Evolutionary conservation across 2,329 filamentous ascomycete genomes (phyloP).

Genomic region (Didymella exigua): DNA sequence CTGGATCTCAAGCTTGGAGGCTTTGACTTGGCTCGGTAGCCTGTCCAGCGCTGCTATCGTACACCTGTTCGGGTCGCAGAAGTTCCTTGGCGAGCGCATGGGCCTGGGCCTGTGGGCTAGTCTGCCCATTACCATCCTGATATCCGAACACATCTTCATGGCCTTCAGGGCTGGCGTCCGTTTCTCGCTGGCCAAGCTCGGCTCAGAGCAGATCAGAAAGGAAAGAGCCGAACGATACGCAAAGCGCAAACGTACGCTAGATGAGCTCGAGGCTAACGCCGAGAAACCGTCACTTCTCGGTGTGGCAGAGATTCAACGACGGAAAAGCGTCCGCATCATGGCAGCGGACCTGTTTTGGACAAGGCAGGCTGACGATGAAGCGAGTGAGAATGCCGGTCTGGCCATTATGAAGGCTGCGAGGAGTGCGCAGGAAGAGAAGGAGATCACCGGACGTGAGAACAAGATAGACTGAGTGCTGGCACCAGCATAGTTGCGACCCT

Average conservation of each 20-base stretch:
- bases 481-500: background rate
- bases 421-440: slow-evolving; percentile 23
- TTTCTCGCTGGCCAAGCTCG: slow-evolving; percentile 33
- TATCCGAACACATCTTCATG: slow-evolving; percentile 44
- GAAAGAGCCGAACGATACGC: slow-evolving; percentile 35
- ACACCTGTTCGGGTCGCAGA: slow-evolving; percentile 37
- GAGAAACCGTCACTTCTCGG: slow-evolving; percentile 24
- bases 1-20: slow-evolving; percentile 41
- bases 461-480: slow-evolving; percentile 15
- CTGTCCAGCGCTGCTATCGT: slow-evolving; percentile 42
- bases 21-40: slow-evolving; percentile 43
- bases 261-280: slow-evolving; percentile 33
- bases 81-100: slow-evolving; percentile 18
- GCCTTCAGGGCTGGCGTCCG: slow-evolving; percentile 36
- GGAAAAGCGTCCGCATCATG: slow-evolving; percentile 41
- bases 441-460: slow-evolving; percentile 17
- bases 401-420: slow-evolving; percentile 36
- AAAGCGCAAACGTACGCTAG: slow-evolving; percentile 35
- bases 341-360: slow-evolving; percentile 42
- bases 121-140: slow-evolving; percentile 38
- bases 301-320: slow-evolving; percentile 33
- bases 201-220: slow-evolving; percentile 38
- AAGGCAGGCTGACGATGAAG: slow-evolving; percentile 35
- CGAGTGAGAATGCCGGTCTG: slow-evolving; percentile 29
- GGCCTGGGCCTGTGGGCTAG: slow-evolving; percentile 35